Percentiles rank a stretch among this genome's conserved stretches.
Evolutionary conservation across 805 yeast genomes (phyloP).

Genomic region (Metschnikowia shivogae): DNA sequence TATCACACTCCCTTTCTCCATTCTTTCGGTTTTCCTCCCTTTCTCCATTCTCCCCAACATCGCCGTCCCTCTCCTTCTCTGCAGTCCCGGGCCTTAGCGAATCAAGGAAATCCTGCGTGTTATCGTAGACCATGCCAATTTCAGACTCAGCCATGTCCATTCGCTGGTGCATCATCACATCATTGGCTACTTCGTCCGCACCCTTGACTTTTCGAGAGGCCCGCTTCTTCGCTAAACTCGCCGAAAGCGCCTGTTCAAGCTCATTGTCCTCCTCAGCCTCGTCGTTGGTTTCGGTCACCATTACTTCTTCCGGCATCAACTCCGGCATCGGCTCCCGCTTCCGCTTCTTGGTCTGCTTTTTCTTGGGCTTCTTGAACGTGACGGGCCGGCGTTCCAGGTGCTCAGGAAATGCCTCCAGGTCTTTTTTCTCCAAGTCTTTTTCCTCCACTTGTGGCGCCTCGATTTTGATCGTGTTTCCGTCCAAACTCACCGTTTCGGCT

Average conservation of each 20-base stretch:
- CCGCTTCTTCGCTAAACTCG: conserved; percentile 27
- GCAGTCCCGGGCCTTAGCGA: conserved; percentile 10
- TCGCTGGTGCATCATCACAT: conserved; percentile 26
- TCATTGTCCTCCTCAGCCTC: conserved; percentile 28
- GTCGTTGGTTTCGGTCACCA: conserved; percentile 16
- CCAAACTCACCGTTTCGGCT: conserved; percentile 9
- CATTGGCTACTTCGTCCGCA: conserved; percentile 36
- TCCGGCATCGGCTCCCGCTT: conserved; percentile 23
- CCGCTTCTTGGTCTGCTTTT: conserved; percentile 7
- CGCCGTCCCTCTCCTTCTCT: too few relatives aligned
- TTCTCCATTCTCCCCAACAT: too few relatives aligned
- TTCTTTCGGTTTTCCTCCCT: background rate
- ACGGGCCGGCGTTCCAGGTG: conserved; percentile 19
- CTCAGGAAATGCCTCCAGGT: conserved; percentile 10
- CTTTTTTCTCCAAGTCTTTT: conserved; percentile 9
- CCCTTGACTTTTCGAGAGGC: conserved; percentile 23
- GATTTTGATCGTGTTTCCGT: conserved; percentile 4
- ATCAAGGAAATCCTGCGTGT: conserved; percentile 39
- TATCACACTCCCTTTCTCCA: too few relatives aligned
- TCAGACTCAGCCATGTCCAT: conserved; percentile 17
- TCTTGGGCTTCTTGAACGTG: conserved; percentile 34
- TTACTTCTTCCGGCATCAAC: conserved; percentile 27
- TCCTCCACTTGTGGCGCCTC: background rate
- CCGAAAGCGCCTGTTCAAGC: conserved; percentile 29
- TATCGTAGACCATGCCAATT: conserved; percentile 25